Evolutionary conservation across 2,329 filamentous ascomycete genomes (phyloP), one percentile per base, ranked within the genome.

Genomic region (Clarireedia sp.): DNA sequence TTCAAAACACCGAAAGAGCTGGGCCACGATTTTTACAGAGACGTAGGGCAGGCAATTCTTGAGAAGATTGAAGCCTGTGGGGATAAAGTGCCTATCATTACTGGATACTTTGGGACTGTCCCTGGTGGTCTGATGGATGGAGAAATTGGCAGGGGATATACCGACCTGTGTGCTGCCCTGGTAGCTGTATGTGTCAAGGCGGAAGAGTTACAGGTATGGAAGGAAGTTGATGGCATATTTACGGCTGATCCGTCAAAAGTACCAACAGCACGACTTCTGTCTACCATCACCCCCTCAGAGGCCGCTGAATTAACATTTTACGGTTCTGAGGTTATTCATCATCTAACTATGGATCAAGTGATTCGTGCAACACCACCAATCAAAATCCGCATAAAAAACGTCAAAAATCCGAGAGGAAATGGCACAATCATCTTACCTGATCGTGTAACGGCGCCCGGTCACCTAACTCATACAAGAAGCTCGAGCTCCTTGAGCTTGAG

Each of bases 181-280:
- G 86, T 91, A 51, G 90, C 94, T 1, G 92, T 99, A 9, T 92
- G 90, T 3, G 75, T 95, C n/a, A 78, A 82, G 64, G 94, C 94
- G 0, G 76, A 86, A 53, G 94, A 99, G 71, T 79, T 99, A 51
- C 94, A 99, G 71, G 88, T 99, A 60, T 97, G 94, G 94, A 99
- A 99, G 75, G 94, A 99, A 70, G 94, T 99, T 6, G 94, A 99
- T 70, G 91, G 90, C 57, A 95, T 97, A 68, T 94, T 96, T 72
- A 85, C 80, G 2, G 78, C 79, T 5, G 92, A 96, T 67, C 89
- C 89, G 3, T 82, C 87, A 64, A 95, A 94, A 71, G 89, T 95
- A 40, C 91, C 92, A 3, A 97, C 92, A 0, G 95, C 94, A n/a
- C 80, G 87, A 47, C 78, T 99, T n/a, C 79, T 99, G 45, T 75